Evolutionary conservation across 2,329 filamentous ascomycete genomes (phyloP).

Genomic region (Cladosporium sp.): DNA sequence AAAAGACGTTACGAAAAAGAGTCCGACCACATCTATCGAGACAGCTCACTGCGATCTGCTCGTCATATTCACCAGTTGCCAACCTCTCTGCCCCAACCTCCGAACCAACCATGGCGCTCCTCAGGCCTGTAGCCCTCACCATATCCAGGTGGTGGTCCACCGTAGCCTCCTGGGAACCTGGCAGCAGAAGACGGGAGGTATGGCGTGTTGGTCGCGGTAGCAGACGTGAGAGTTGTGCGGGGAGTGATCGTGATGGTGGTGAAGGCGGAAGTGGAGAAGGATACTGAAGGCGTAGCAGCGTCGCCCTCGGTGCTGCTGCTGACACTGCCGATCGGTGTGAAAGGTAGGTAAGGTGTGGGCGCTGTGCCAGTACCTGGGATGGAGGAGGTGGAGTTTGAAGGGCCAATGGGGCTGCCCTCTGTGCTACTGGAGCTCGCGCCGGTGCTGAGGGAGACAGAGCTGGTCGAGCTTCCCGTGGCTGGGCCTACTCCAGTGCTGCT

Average conservation of each 20-base stretch:
- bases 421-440: neutral
- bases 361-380: constrained; percentile 18
- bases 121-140: constrained; percentile 9
- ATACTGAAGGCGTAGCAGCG: neutral
- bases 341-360: constrained; percentile 6
- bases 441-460: constrained; percentile 9
- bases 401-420: constrained; percentile 22
- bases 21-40: neutral
- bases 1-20: neutral
- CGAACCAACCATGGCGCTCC: constrained; percentile 13
- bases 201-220: constrained; percentile 21
- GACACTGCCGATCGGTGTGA: constrained; percentile 6
- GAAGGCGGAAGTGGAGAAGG: constrained; percentile 16
- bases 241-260: constrained; percentile 18
- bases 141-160: constrained; percentile 19
- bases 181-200: constrained; percentile 19
- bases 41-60: neutral
- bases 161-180: constrained; percentile 14
- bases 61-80: constrained; percentile 1
- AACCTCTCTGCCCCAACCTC: constrained; percentile 16
- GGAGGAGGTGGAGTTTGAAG: constrained; percentile 24
- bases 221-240: neutral
- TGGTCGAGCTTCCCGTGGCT: neutral
- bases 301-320: constrained; percentile 4
- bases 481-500: neutral